Evolutionary conservation across 2,329 filamentous ascomycete species (phyloP).

Genomic region (Sclerotinia glacialis): DNA sequence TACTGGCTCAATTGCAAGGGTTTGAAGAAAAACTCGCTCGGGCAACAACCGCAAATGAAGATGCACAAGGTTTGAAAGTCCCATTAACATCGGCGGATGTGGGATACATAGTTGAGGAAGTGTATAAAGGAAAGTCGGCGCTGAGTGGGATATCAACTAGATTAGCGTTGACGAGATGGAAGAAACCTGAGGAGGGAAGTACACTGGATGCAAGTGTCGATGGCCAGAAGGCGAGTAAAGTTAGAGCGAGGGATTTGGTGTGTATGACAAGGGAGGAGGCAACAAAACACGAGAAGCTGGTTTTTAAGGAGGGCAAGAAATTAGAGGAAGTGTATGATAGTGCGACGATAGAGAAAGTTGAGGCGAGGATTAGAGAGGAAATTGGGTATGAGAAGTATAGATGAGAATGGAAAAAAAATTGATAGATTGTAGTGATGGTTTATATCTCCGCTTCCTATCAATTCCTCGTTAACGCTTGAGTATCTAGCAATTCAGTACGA

Average conservation of each 20-base stretch:
- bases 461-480: too few species aligned
- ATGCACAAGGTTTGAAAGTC: constrained; percentile 67
- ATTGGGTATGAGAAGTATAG: constrained; percentile 56
- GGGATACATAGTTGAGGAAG: constrained; percentile 84
- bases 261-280: constrained; percentile 94
- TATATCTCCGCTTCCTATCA: neutral
- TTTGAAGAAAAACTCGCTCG: constrained; percentile 70
- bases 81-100: constrained; percentile 78
- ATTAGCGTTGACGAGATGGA: constrained; percentile 78
- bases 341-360: constrained; percentile 64
- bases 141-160: constrained; percentile 79
- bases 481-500: too few species aligned
- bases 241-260: constrained; percentile 71
- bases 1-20: constrained; percentile 72
- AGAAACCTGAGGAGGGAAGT: constrained; percentile 55
- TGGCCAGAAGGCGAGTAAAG: constrained; percentile 73
- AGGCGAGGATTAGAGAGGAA: constrained; percentile 65
- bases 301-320: constrained; percentile 66
- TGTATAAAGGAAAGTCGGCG: constrained; percentile 78
- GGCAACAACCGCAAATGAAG: constrained; percentile 46
- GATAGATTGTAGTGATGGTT: neutral
- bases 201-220: constrained; percentile 61
- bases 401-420: constrained; percentile 32
- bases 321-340: constrained; percentile 72
- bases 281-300: constrained; percentile 71